Evolutionary conservation across 2,329 filamentous ascomycete species (phyloP), one percentile per base, ranked within the genome.

Genomic region (Nemania sp.): DNA sequence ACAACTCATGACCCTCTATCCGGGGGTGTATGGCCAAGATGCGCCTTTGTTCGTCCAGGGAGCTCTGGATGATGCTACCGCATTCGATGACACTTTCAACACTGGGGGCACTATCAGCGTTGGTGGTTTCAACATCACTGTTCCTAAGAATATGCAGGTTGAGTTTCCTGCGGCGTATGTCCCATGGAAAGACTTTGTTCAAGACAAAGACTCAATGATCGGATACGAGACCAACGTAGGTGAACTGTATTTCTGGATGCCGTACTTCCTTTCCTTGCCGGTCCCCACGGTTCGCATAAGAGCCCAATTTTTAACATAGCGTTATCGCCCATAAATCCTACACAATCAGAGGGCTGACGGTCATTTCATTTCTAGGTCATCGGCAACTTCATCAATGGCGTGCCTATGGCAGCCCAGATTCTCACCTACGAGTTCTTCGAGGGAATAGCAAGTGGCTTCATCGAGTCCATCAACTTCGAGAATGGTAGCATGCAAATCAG

Each of bases 61-160:
- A 10, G 73, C 70, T 3, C 64, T 78, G 22, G 75, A 80, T 63
- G 78, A 75, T 59, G 79, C 77, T 45, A 75, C 76, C 0, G 76
- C 74, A 2, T 70, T 73, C 6, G 78, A 79, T 56, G 73, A 77
- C n/a, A 68, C 75, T 1, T 81, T 77, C 75, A 86, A 86, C 70
- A 78, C 79, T 6, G 84, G 84, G 22, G 84, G 84, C 8, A 76
- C 76, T 15, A 80, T 86, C 18, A 74, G 74, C 0, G 80, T 86
- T 57, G 83, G 83, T 54, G 82, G 82, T 0, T 83, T 81, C 70
- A 77, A 71, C 18, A 80, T 86, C 53, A 78, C 74, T 10, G 82
- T 86, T 2, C 84, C 84, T 3, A 80, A 85, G 73, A 86, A 86
- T 67, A 69, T 86, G 26, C 79, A 85, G 8, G 82, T 85, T 3